phyloP scores from a whole-genome alignment of 805 yeast species.

The Nakazawaea sp. region DNA sequence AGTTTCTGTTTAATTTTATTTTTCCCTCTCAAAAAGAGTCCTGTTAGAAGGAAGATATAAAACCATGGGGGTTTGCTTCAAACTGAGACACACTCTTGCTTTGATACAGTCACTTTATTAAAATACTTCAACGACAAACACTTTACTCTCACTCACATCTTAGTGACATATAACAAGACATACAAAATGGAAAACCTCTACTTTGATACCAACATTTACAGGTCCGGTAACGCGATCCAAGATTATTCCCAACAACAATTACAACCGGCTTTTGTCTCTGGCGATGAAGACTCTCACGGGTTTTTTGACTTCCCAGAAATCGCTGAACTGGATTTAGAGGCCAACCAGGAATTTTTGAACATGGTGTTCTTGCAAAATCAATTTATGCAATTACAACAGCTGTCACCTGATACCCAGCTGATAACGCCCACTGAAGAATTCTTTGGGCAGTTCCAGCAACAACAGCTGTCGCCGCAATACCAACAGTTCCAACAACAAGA shows the following conservation, averaged over 20 bases:
- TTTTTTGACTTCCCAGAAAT: no score
- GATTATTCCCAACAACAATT: no score
- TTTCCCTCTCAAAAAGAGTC: no score
- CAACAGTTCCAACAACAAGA: not conserved
- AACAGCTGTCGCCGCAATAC: not conserved
- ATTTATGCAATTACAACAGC: slow-evolving; percentile 1
- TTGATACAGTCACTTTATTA: no score
- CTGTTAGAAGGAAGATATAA: no score
- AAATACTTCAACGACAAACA: no score
- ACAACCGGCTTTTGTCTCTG: slow-evolving; percentile 2
- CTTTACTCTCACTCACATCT: not conserved
- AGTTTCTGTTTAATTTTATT: no score
- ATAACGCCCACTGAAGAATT: slow-evolving; percentile 7
- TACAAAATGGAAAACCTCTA: slow-evolving; percentile 5
- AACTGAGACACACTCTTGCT: no score
- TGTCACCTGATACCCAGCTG: not conserved
- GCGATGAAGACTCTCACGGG: not conserved
- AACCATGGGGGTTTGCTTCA: no score
- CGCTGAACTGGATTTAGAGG: slow-evolving; percentile 5
- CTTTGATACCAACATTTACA: slow-evolving; percentile 5
- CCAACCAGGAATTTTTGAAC: slow-evolving; percentile 6
- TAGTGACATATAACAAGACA: not conserved
- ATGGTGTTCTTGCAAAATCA: slow-evolving; percentile 7
- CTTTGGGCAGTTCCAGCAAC: no score
- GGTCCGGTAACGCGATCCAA: no score